Evolutionary conservation across 164 flowering plant genomes (phyloP), one percentile per base, ranked within the genome.

Genomic region (Aristolochia contorta): DNA sequence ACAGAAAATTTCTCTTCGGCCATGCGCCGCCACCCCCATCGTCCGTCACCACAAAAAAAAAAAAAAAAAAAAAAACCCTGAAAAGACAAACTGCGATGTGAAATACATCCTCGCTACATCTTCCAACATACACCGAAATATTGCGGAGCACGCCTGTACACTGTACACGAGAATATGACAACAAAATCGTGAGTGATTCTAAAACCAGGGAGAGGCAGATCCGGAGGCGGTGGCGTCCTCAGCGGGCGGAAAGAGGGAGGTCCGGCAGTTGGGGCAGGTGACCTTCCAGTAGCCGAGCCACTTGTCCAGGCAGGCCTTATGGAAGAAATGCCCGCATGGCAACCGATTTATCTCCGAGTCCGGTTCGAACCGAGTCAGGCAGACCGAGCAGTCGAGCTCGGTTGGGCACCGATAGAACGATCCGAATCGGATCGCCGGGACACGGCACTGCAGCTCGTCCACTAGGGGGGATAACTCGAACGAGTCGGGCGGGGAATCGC

Each of bases 241-340:
- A 4, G 71, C 68, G 3, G 58, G 73, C 16, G 83, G 75, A 63
- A 83, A 65, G 60, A 87, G 48, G 24, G 79, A 74, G 45, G 81
- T 74, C 75, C 95, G 67, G 62, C 95, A 85, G 15, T 82, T 83
- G 23, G 95, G 95, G 68, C 91, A 85, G 1, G 95, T 82, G 47
- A 76, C 63, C 67, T 82, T 79, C 83, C 83, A 83, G 48, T 78
- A 79, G n/a, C 76, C 77, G 59, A 87, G 56, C 95, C 95, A 87
- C 66, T 79, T 82, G 79, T 85, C 87, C 62, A 87, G 64, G 72
- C 96, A 87, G 8, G 32, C 63, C 33, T 73, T 82, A 37, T 87
- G 96, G 63, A 80, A 87, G 41, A 85, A 63, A 71, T 87, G 91
- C n/a, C 86, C 86, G 61, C 96, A 87, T 0, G 76, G 57, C 54